These are phyloP conservation scores for Ophiostoma ulmi DNA, from an alignment of 2,329 filamentous ascomycete genomes.

Conservation along the genomic window DNA sequence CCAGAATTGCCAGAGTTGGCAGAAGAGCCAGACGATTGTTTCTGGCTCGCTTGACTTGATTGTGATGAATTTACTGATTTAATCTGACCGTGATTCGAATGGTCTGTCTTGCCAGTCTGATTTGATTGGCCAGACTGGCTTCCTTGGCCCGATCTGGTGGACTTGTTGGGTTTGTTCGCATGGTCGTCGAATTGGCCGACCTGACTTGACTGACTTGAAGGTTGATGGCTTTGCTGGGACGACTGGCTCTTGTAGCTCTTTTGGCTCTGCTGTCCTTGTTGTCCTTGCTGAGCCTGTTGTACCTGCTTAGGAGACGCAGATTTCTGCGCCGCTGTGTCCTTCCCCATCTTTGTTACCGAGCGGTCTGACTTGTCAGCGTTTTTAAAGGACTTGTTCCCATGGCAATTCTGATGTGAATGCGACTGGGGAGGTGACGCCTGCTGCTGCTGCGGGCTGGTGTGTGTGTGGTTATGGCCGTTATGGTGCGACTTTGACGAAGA, in stretches of 20 bases:
- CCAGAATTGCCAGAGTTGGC: not conserved
- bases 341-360: constrained; percentile 54
- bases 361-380: constrained; percentile 56
- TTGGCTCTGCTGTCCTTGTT: constrained; percentile 3
- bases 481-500: constrained; percentile 57
- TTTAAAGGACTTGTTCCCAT: constrained; percentile 60
- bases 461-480: not conserved
- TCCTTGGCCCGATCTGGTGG: not conserved
- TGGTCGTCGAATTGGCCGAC: not conserved
- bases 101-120: not conserved
- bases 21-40: not conserved
- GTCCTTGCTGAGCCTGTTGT: constrained; percentile 18
- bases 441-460: constrained; percentile 17
- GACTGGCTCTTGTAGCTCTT: constrained; percentile 15
- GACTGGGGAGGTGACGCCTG: constrained; percentile 20
- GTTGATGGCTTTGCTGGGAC: not conserved
- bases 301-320: constrained; percentile 33
- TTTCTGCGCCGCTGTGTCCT: constrained; percentile 46
- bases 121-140: not conserved
- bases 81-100: not conserved
- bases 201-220: not conserved
- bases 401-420: constrained; percentile 41
- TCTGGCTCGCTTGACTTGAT: not conserved
- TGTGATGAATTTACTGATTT: not conserved
- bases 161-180: not conserved